Evolutionary conservation across 805 yeast genomes (phyloP).

Genomic region (Nakazawaea pomicola): DNA sequence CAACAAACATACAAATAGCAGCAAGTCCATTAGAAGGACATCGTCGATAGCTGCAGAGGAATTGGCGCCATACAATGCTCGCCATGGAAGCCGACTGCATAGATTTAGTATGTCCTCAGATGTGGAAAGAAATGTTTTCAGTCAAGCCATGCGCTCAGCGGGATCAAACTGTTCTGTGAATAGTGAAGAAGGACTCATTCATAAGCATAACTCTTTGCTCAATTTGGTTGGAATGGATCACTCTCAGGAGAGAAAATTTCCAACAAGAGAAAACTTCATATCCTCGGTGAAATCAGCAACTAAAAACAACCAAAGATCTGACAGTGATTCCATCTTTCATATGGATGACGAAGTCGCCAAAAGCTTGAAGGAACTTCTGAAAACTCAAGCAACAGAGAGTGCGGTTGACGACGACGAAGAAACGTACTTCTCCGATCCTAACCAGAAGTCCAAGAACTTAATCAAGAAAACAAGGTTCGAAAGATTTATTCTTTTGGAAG

Average conservation of each 20-base stretch:
- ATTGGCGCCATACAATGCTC: background rate
- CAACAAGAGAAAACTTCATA: conserved; percentile 12
- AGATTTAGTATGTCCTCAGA: conserved; percentile 14
- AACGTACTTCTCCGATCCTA: background rate
- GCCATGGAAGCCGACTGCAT: background rate
- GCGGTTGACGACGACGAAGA: conserved; percentile 15
- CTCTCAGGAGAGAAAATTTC: conserved; percentile 1
- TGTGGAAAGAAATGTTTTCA: conserved; percentile 10
- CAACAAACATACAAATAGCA: background rate
- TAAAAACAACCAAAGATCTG: conserved; percentile 12
- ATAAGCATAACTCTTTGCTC: conserved; percentile 17
- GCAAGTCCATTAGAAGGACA: conserved; percentile 3
- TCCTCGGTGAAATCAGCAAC: conserved; percentile 18
- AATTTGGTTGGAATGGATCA: conserved; percentile 18
- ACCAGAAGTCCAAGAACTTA: conserved; percentile 15
- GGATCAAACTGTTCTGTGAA: background rate
- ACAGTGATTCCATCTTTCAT: conserved; percentile 33
- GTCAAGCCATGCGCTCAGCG: background rate
- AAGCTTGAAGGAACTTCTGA: background rate
- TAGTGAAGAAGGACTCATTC: conserved; percentile 2
- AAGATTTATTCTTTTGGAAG: conserved; percentile 84
- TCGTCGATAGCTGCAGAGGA: background rate
- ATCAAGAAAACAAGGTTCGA: conserved; percentile 56
- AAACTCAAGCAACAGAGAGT: conserved; percentile 14
- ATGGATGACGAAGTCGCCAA: conserved; percentile 39